Conservation (phyloP, 768 basidiomycete species). For the Agaricus blazei region DNA sequence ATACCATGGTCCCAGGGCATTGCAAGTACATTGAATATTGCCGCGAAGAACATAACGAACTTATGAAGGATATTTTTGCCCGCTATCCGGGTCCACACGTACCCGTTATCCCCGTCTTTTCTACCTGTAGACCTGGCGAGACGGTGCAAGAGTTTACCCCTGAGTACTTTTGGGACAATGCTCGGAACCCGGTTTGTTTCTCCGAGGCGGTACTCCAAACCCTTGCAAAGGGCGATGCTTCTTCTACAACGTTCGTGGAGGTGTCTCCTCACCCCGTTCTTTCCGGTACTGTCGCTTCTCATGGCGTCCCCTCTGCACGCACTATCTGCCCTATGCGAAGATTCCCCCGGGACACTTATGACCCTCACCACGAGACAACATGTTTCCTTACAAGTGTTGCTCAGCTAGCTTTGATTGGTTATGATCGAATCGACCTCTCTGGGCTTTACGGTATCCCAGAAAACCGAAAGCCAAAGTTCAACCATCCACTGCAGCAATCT, state of each 20-base stretch:
- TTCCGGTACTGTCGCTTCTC: conserved; percentile 16
- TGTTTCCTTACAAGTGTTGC: conserved; percentile 17
- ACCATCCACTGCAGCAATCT: not conserved
- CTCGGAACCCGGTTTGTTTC: conserved; percentile 33
- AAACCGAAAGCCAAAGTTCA: not conserved
- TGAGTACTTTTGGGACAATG: conserved; percentile 38
- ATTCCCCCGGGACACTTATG: not conserved
- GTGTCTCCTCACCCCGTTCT: conserved; percentile 35
- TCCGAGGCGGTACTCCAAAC: conserved; percentile 23
- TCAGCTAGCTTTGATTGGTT: conserved; percentile 20
- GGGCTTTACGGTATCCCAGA: conserved; percentile 3
- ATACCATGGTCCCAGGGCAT: conserved; percentile 33
- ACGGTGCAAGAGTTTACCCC: conserved; percentile 21
- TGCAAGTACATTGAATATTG: conserved; percentile 32
- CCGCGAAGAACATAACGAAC: conserved; percentile 18
- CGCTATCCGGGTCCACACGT: conserved; percentile 22
- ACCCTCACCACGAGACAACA: not conserved
- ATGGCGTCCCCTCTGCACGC: conserved; percentile 19
- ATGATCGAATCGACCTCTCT: conserved; percentile 26
- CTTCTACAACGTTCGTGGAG: conserved; percentile 27
- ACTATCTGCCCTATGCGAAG: conserved; percentile 2
- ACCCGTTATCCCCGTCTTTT: conserved; percentile 28
- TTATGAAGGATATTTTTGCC: conserved; percentile 26
- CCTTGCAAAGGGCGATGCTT: conserved; percentile 11
- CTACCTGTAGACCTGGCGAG: conserved; percentile 26